phyloP scores from a whole-genome alignment of 208 protist genomes.

The Strigomonas culicis region DNA sequence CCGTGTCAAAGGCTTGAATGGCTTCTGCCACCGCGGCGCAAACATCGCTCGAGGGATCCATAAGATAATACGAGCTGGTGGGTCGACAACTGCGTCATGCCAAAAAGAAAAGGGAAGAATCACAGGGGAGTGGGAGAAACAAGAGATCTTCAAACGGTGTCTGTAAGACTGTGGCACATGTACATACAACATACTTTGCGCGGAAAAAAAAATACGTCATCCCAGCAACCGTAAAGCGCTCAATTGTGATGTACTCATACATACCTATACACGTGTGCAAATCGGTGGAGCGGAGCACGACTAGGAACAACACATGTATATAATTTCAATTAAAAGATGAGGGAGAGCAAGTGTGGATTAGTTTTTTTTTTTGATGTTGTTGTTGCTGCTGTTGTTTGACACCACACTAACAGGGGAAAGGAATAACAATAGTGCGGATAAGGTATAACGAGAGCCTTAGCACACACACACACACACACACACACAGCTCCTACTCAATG shows the following conservation, averaged over 20 bases:
- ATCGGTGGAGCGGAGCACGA: too few relatives aligned
- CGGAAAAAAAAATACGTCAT: too few relatives aligned
- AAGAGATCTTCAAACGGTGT: too few relatives aligned
- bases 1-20: conserved; percentile 36
- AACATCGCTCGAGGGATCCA: conserved; percentile 11
- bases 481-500: conserved; percentile 26
- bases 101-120: conserved; percentile 9
- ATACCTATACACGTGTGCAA: too few relatives aligned
- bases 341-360: background rate
- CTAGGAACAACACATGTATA: too few relatives aligned
- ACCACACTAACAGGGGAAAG: too few relatives aligned
- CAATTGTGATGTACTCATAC: too few relatives aligned
- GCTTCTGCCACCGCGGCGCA: conserved; percentile 2
- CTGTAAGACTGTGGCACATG: too few relatives aligned
- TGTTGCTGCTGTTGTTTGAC: background rate
- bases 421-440: too few relatives aligned
- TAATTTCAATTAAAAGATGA: too few relatives aligned
- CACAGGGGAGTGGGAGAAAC: background rate
- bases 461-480: background rate
- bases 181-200: too few relatives aligned
- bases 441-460: background rate
- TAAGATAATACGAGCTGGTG: background rate
- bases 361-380: conserved; percentile 5
- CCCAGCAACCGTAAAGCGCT: too few relatives aligned
- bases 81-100: background rate